These are phyloP conservation scores for Obelidium mucronatum DNA, from an alignment of 192 early-diverging fungal genomes.

Conservation along the genomic window DNA sequence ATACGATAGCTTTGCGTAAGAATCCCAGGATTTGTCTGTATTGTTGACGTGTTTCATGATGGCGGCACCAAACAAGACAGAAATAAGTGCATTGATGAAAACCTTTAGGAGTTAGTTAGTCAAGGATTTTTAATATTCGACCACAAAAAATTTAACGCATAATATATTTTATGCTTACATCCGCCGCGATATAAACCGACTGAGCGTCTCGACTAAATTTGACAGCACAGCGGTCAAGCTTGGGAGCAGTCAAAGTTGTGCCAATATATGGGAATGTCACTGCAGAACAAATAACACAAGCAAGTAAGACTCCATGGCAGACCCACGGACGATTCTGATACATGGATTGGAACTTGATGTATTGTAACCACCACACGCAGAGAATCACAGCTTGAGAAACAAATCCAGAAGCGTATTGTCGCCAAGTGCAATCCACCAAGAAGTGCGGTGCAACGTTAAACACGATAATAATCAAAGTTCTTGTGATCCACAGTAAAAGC, in stretches of 20 bases:
- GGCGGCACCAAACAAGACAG: constrained; percentile 17
- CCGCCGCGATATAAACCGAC: constrained; percentile 22
- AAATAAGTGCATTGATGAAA: constrained; percentile 29
- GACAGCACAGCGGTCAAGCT: constrained; percentile 20
- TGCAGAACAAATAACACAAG: constrained; percentile 25
- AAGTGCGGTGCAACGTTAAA: constrained; percentile 29
- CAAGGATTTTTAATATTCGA: background rate
- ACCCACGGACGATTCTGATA: constrained; percentile 22
- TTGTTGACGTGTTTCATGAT: constrained; percentile 18
- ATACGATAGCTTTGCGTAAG: constrained; percentile 6
- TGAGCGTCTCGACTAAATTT: constrained; percentile 1
- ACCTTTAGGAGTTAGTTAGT: constrained; percentile 10
- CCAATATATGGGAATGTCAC: constrained; percentile 24
- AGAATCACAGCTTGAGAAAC: constrained; percentile 12
- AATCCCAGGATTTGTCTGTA: constrained; percentile 26
- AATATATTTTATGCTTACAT: constrained; percentile 18
- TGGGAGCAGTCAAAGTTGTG: background rate
- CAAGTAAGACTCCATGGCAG: background rate
- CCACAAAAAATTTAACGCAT: too few relatives aligned
- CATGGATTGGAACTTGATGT: constrained; percentile 37
- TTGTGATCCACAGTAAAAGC: constrained; percentile 21
- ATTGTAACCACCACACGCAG: constrained; percentile 34
- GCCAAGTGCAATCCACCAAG: constrained; percentile 28
- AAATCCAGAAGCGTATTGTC: constrained; percentile 25
- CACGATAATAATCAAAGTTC: constrained; percentile 27